Evolutionary conservation across 78 protist genomes (phyloP), one percentile per base, ranked within the genome.

Genomic region (Dictyostelium capitatum): DNA sequence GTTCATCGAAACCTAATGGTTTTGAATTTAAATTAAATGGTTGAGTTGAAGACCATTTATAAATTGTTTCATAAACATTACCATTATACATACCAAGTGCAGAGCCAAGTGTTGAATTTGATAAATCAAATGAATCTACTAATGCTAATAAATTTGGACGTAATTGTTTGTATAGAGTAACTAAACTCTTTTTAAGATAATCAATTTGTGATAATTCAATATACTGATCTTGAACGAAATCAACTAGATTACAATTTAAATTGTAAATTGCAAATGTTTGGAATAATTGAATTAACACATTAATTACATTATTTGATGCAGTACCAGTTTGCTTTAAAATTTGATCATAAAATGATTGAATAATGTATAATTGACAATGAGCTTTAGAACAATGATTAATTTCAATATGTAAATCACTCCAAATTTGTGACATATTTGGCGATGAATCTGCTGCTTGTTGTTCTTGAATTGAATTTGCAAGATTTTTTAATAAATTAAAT

Each of bases 51-150:
- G 92, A 89, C 84, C 67, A 82, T 6, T 81, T 78, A 9, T 32
- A 90, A 8, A 95, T 53, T 17, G 91, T 80, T 59, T 69, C 83
- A 85, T 95, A 95, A n/a, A 90, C 95, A 79, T 59, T 67, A 30
- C 97, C 97, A 77, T 90, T 75, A 62, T 74, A 62, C 10, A 79
- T 65, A 46, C 97, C 97, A 20, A 95, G 32, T 11, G 93, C 92
- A 53, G 83, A 65, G 19, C 90, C 92, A 4, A 94, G 54, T 11
- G 91, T 30, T 4, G 28, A n/a, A 84, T 94, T 92, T 9, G 75
- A 25, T 1, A 83, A 19, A 53, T 64, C 90, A 19, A 82, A 96
- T 17, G 96, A 50, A 62, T 96, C 97, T 8, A 89, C 95, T n/a
- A 94, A 72, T 19, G 94, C 70, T 2, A 96, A 67, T 17, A 92